phyloP scores from a whole-genome alignment of 805 yeast genomes.

The Lipomyces mesembrius region DNA sequence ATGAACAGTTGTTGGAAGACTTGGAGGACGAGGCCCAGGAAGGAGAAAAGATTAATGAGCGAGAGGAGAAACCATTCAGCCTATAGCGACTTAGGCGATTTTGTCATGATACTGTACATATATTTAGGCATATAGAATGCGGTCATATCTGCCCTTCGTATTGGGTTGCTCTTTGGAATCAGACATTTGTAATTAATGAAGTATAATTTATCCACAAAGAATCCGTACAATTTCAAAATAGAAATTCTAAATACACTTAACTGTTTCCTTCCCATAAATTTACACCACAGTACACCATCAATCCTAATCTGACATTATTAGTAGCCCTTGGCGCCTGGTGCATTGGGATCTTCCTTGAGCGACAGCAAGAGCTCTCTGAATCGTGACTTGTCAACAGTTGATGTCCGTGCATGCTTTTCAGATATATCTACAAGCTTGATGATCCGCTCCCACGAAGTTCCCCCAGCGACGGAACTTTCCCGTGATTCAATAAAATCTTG shows the following conservation, averaged over 20 bases:
- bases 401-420: conserved; percentile 53
- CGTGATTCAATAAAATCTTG: conserved; percentile 72
- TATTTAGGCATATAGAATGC: conserved; percentile 6
- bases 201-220: neutral
- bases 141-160: neutral
- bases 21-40: conserved; percentile 32
- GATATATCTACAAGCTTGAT: conserved; percentile 54
- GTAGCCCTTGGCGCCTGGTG: conserved; percentile 78
- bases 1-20: conserved; percentile 35
- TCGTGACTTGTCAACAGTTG: conserved; percentile 63
- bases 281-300: neutral
- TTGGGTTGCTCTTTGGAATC: neutral
- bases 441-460: conserved; percentile 65
- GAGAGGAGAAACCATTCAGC: conserved; percentile 22
- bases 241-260: conserved; percentile 4
- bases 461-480: conserved; percentile 57
- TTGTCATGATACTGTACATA: conserved; percentile 11
- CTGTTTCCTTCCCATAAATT: neutral
- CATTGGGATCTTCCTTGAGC: conserved; percentile 69
- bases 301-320: conserved; percentile 35
- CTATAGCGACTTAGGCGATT: conserved; percentile 10
- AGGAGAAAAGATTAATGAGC: conserved; percentile 10
- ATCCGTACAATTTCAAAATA: neutral
- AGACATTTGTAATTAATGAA: neutral
- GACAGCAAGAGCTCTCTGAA: conserved; percentile 68